These are phyloP conservation scores for Cenococcum geophilum DNA, from an alignment of 495 filamentous ascomycete genomes.

Conservation along the genomic window DNA sequence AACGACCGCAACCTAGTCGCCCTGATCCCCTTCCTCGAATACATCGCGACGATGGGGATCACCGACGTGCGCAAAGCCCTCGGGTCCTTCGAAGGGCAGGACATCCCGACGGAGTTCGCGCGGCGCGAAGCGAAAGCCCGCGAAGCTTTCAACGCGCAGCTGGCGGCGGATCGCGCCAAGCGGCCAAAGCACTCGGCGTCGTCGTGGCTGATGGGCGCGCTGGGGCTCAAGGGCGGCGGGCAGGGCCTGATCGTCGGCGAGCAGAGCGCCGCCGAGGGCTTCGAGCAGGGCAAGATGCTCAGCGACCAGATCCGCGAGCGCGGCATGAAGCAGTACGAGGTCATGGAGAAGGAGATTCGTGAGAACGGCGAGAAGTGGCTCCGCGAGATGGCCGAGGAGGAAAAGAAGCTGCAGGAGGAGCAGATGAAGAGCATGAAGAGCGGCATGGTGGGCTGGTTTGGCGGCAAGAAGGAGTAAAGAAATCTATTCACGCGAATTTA, in stretches of 20 bases:
- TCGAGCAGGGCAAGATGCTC: constrained; percentile 87
- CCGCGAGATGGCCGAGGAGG: constrained; percentile 76
- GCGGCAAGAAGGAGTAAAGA: constrained; percentile 27
- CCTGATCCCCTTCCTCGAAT: constrained; percentile 92
- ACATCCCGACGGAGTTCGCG: constrained; percentile 84
- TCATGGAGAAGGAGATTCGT: constrained; percentile 79
- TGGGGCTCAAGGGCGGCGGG: constrained; percentile 65
- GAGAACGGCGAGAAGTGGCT: constrained; percentile 93
- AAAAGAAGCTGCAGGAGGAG: constrained; percentile 81
- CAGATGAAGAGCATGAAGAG: constrained; percentile 82
- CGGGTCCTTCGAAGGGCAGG: constrained; percentile 76
- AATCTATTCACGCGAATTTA: too few species aligned
- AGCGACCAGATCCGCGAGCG: constrained; percentile 87
- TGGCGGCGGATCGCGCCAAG: constrained; percentile 65
- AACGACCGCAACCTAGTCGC: constrained; percentile 79
- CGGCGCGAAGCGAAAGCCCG: constrained; percentile 78
- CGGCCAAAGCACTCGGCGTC: constrained; percentile 49
- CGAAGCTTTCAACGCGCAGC: constrained; percentile 67
- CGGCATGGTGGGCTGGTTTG: constrained; percentile 54
- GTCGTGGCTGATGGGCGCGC: constrained; percentile 56
- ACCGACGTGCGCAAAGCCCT: constrained; percentile 77
- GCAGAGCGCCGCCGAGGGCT: constrained; percentile 60
- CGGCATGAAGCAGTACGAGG: constrained; percentile 81
- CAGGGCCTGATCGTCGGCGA: constrained; percentile 49
- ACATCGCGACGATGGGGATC: constrained; percentile 87